Base-by-base conservation (phyloP, 805 yeast genomes). In the Candida broadrunensis region DNA sequence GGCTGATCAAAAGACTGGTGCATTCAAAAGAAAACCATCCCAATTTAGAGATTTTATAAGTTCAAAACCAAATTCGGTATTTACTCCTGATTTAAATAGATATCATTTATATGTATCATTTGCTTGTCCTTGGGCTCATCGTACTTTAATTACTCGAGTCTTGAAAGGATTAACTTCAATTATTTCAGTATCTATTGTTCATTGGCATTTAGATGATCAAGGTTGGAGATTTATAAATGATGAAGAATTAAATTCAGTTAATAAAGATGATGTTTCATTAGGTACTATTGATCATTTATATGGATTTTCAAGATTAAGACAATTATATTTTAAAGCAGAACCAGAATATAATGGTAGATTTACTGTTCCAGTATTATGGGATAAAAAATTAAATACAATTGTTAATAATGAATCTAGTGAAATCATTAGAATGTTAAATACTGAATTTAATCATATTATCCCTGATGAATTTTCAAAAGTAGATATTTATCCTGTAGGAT, bases 111-210 rank as follows among this genome's bases (percentile, higher is more conserved):
- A 85, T 53, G 95, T 88, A 9, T 84, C 93, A 1, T 70, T 74
- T 36, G 96, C 96, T 2, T 91, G 99, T 64, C 98, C 99, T 3
- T 91, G 97, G 90, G 97, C 97, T 1, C 95, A 88, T 57, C 75
- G 98, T 47, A 80, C 90, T 0, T 70, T 90, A 43, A 83, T 88
- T 39, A 73, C 83, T 2, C 67, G 97, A 39, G 63, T 75, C 11
- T 68, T 91, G 47, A 88, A 89, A 67, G 96, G 96, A 1, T 62
- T 70, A 53, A 48, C 73, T 1, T 65, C 77, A 1, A 62, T 83
- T 9, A 79, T 84, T 45, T 77, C 80, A 2, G 72, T 83, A 24
- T 80, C 90, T 16, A 88, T 88, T 30, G 97, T 91, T 11, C 95
- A 89, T 61, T 89, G 97, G 91, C 82, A 80, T 54, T 76, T 91